Evolutionary conservation across 495 filamentous ascomycete species (phyloP), one percentile per base, ranked within the genome.

Genomic region (Lophiostoma macrostomum): DNA sequence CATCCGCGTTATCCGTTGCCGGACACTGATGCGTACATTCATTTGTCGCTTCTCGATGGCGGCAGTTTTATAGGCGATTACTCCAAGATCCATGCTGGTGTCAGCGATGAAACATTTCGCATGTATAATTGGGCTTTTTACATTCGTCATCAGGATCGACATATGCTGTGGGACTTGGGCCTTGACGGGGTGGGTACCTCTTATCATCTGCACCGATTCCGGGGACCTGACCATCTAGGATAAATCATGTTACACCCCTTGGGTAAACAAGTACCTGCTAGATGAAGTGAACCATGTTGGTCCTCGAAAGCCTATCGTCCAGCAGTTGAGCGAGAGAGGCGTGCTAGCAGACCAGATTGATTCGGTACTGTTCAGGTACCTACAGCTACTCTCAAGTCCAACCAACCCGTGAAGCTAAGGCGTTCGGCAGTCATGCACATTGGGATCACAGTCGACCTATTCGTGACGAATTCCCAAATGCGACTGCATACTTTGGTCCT

Each of bases 81-180:
- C 23, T 5, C 22, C 20, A 50, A 52, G 32, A 1, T 61, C 13
- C 58, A 61, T 42, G 58, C 51, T 1, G 52, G 46, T n/a, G 52
- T 56, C 4, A 42, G 14, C 5, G 41, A 47, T 24, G 38, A 22
- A 7, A 50, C 27, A 39, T 61, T 40, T 41, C 58, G 58, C 11
- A 55, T 61, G 50, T 61, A 61, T 40, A 52, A 61, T 24, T 61
- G 58, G 58, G 51, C 51, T 3, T 61, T 61, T 34, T 52, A 61
- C 37, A 52, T 61, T 23, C 32, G 31, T n/a, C 52, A 61, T 35
- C 19, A 43, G 25, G 58, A 47, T 12, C 44, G 58, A 42, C 58
- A 61, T 27, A 35, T 61, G 11, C 47, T 61, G 2, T 61, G 58
- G 58, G 58, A 61, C 32, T 46, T 61, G 14, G 58, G 58, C 10